Evolutionary conservation across 495 filamentous ascomycete genomes (phyloP).

Genomic region (Penicillium taxi): DNA sequence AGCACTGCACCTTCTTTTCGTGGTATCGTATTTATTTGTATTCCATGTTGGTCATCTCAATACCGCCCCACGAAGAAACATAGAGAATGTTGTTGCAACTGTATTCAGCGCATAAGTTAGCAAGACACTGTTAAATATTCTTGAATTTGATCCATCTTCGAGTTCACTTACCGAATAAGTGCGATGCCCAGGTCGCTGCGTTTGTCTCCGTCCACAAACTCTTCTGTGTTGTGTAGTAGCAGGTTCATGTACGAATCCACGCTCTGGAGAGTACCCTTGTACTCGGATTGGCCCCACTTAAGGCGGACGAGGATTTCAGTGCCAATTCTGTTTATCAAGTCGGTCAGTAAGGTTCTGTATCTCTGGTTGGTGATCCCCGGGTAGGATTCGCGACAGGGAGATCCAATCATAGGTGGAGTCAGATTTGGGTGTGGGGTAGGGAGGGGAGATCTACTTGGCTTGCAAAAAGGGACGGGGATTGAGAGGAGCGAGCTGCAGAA

Average conservation of each 20-base stretch:
- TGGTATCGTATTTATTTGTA: constrained; percentile 27
- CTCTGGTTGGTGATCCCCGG: background rate
- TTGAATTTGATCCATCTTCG: background rate
- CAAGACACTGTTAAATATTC: constrained; percentile 2
- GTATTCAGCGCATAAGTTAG: constrained; percentile 16
- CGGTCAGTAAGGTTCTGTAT: background rate
- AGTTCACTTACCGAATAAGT: constrained; percentile 64
- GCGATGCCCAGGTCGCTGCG: constrained; percentile 81
- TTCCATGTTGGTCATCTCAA: constrained; percentile 49
- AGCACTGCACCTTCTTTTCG: background rate
- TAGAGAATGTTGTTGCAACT: constrained; percentile 96
- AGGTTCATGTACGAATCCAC: constrained; percentile 99
- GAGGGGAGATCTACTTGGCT: constrained; percentile 54
- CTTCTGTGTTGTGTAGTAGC: constrained; percentile 79
- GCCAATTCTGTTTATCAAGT: constrained; percentile 57
- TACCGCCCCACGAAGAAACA: constrained; percentile 58
- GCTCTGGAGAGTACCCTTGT: constrained; percentile 82
- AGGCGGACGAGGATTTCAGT: constrained; percentile 82
- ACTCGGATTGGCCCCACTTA: constrained; percentile 97
- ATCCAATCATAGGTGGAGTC: too few relatives aligned
- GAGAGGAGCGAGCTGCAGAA: constrained; percentile 65
- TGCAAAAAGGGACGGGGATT: constrained; percentile 89
- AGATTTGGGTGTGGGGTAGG: constrained; percentile 3
- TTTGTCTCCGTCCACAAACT: constrained; percentile 82
- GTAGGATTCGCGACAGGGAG: background rate